These are phyloP conservation scores for Phytopythium sindhum DNA, from an alignment of 352 stramenopile genomes.

Conservation along the genomic window DNA sequence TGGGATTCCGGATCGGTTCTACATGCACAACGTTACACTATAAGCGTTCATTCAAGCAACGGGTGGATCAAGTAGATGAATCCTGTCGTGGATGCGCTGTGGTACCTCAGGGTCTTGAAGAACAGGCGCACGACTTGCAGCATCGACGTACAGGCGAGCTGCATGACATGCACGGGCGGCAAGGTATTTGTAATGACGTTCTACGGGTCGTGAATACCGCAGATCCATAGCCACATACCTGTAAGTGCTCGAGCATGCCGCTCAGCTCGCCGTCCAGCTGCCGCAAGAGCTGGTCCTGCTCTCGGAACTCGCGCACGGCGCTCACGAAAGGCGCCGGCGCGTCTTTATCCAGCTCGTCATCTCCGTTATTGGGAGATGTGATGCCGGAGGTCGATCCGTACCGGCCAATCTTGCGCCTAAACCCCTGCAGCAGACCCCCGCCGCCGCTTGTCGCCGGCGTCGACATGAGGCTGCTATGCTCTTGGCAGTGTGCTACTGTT, in stretches of 20 bases:
- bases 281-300: slow-evolving; percentile 45
- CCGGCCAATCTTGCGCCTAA: slow-evolving; percentile 59
- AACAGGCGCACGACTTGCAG: slow-evolving; percentile 44
- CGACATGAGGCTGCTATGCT: slow-evolving; percentile 1
- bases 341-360: slow-evolving; percentile 9
- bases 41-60: background rate
- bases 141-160: slow-evolving; percentile 8
- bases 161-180: background rate
- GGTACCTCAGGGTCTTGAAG: slow-evolving; percentile 44
- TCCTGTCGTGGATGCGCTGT: background rate
- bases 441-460: background rate
- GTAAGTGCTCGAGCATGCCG: slow-evolving; percentile 57
- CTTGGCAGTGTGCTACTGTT: background rate
- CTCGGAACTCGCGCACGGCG: slow-evolving; percentile 44
- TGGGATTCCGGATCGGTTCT: slow-evolving; percentile 29
- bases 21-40: background rate
- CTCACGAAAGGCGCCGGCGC: slow-evolving; percentile 25
- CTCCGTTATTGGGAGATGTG: slow-evolving; percentile 1
- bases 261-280: slow-evolving; percentile 42
- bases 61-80: background rate
- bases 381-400: slow-evolving; percentile 14
- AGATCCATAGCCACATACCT: slow-evolving; percentile 19
- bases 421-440: slow-evolving; percentile 46
- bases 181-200: background rate
- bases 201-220: background rate